A percentile compares a stretch with the other conserved stretches of the same genome.
These are phyloP conservation scores for Ustilago hordei DNA, from an alignment of 1,284 basidiomycete genomes.

Conservation along the genomic window DNA sequence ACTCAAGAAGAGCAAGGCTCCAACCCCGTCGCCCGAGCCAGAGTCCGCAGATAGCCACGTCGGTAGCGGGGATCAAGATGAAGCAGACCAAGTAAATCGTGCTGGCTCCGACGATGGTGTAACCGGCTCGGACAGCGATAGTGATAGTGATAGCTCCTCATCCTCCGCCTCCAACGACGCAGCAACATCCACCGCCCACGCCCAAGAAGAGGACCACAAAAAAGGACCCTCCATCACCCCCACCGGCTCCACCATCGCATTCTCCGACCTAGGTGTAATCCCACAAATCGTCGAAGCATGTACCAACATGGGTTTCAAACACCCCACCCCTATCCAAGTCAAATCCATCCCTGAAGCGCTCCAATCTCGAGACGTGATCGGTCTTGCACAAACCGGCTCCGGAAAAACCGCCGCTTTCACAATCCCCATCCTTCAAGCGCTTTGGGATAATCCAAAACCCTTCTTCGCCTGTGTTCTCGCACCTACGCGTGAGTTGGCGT, in stretches of 20 bases:
- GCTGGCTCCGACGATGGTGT: too few species aligned
- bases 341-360: constrained; percentile 91
- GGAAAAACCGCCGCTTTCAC: constrained; percentile 99
- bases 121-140: not conserved
- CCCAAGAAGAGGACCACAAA: constrained; percentile 30
- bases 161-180: not conserved
- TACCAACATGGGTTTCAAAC: constrained; percentile 82
- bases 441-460: constrained; percentile 95
- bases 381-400: constrained; percentile 95
- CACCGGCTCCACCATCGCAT: constrained; percentile 68
- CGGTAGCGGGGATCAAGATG: constrained; percentile 16
- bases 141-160: constrained; percentile 8
- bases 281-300: constrained; percentile 89
- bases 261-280: constrained; percentile 82
- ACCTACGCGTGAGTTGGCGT: constrained; percentile 96
- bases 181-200: constrained; percentile 6
- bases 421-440: constrained; percentile 91
- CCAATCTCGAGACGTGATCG: constrained; percentile 93
- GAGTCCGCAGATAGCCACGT: constrained; percentile 2
- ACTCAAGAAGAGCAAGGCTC: constrained; percentile 18
- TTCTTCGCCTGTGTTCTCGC: constrained; percentile 94
- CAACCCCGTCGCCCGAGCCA: constrained; percentile 16
- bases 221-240: constrained; percentile 29
- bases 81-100: not conserved
- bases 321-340: constrained; percentile 91